Conservation (phyloP, 176 grass and related monocot species). For the Rhynchospora tenuis region DNA sequence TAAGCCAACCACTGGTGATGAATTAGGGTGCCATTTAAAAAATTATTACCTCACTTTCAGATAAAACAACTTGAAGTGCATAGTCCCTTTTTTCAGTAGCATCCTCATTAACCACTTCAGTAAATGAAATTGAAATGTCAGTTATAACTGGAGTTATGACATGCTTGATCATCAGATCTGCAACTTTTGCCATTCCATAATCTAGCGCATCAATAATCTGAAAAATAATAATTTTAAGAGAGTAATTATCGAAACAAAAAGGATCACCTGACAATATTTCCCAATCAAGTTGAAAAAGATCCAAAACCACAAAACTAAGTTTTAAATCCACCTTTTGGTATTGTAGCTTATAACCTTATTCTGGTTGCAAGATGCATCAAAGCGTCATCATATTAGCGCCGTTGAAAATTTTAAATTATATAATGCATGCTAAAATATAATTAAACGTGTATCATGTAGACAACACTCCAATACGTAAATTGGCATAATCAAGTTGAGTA, state of each 20-base stretch:
- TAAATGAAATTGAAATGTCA: conserved; percentile 40
- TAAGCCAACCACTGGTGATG: background rate
- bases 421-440: background rate
- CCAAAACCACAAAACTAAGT: background rate
- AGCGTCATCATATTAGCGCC: conserved; percentile 1
- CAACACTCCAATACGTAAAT: background rate
- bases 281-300: background rate
- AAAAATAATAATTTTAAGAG: conserved; percentile 12
- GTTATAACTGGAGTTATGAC: conserved; percentile 59
- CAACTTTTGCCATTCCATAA: conserved; percentile 82
- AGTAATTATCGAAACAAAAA: conserved; percentile 17
- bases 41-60: conserved; percentile 51
- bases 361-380: background rate
- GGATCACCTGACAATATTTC: background rate
- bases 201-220: conserved; percentile 67
- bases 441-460: background rate
- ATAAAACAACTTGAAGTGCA: conserved; percentile 41
- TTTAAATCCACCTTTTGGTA: background rate
- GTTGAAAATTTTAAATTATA: background rate
- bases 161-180: conserved; percentile 73
- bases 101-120: conserved; percentile 41
- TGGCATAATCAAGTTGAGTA: background rate
- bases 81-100: conserved; percentile 23
- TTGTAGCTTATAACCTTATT: background rate
- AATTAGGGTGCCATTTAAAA: background rate